A percentile compares a stretch with the other conserved stretches of the same genome.
phyloP scores from a whole-genome alignment of 345 rosid species.

The Microcos paniculata region DNA sequence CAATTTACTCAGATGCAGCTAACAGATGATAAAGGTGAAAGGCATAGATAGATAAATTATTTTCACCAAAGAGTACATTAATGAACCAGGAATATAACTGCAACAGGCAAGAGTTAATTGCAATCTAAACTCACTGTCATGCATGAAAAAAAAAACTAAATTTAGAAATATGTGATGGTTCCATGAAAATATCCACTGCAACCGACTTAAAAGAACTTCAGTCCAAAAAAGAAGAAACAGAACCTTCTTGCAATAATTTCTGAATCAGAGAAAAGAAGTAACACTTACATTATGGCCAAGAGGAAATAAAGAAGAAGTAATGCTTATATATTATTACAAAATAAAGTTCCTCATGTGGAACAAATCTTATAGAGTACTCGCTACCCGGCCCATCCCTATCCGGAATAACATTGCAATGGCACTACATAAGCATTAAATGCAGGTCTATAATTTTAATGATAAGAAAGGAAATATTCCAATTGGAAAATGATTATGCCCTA shows the following conservation, averaged over 20 bases:
- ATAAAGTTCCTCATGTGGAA: neutral
- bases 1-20: constrained; percentile 8
- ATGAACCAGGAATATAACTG: neutral
- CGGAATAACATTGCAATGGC: neutral
- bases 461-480: neutral
- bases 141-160: neutral
- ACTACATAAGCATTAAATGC: constrained; percentile 3
- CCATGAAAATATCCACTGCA: neutral
- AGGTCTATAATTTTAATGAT: neutral
- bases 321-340: neutral
- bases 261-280: too few relatives aligned
- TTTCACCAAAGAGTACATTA: neutral
- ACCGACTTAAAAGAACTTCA: neutral
- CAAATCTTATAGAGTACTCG: neutral
- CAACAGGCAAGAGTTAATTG: neutral
- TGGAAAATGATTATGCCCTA: constrained; percentile 17
- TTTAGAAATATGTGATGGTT: neutral
- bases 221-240: neutral
- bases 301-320: neutral
- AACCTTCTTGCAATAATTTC: constrained; percentile 4
- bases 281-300: too few relatives aligned
- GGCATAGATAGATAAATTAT: neutral
- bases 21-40: neutral
- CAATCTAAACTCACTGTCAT: neutral
- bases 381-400: neutral